These are phyloP conservation scores for Salix dunnii DNA, from an alignment of 345 rosid genomes.

Conservation along the genomic window DNA sequence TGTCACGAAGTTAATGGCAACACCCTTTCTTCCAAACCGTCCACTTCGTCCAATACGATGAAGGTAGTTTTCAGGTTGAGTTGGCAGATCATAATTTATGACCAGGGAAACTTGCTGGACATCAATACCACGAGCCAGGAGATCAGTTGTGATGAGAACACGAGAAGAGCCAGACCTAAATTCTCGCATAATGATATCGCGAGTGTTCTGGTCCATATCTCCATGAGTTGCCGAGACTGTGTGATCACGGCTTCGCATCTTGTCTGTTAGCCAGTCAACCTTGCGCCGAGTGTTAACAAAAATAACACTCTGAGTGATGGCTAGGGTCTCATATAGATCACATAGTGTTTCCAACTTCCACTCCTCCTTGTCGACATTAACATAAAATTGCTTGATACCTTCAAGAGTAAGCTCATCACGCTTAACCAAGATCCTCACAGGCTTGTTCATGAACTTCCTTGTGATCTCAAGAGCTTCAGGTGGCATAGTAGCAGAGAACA, in stretches of 20 bases:
- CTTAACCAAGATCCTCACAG: constrained; percentile 33
- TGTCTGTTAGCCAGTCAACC: constrained; percentile 35
- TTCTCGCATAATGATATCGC: constrained; percentile 51
- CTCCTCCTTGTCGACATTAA: constrained; percentile 29
- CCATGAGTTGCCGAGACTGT: constrained; percentile 31
- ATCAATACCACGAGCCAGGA: constrained; percentile 50
- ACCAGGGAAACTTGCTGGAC: constrained; percentile 56
- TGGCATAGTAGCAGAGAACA: constrained; percentile 33
- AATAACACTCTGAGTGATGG: constrained; percentile 33
- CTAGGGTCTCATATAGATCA: constrained; percentile 30
- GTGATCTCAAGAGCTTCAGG: constrained; percentile 35
- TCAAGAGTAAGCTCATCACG: constrained; percentile 35
- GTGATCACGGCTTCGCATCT: constrained; percentile 32
- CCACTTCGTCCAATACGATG: constrained; percentile 54
- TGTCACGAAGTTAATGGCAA: constrained; percentile 46
- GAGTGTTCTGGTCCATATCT: constrained; percentile 52
- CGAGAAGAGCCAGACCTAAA: constrained; percentile 52
- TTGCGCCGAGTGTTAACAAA: constrained; percentile 34
- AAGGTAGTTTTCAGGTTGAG: constrained; percentile 52
- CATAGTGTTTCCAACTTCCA: constrained; percentile 31
- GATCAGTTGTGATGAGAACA: constrained; percentile 51
- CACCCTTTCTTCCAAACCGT: constrained; percentile 52
- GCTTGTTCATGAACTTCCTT: constrained; percentile 34
- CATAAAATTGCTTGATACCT: constrained; percentile 31
- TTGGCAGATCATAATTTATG: constrained; percentile 50